Conservation (phyloP, 257 asterid species). For the Jasminum sambac region DNA sequence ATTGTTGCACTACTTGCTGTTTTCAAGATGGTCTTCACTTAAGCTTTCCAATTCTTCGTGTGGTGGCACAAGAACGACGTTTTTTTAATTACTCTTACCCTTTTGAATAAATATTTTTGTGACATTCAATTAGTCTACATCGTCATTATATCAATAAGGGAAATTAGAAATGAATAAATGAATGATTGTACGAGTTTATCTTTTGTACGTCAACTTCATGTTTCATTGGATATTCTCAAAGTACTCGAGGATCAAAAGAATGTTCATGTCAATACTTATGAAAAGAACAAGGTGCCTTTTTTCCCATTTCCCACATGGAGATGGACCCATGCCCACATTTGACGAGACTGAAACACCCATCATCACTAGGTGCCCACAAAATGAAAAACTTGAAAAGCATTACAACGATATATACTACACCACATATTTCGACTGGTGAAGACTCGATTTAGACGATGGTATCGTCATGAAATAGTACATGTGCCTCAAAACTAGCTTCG, state of each 20-base stretch:
- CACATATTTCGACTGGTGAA: background rate
- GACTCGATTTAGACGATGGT: constrained; percentile 2
- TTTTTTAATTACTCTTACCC: too few relatives aligned
- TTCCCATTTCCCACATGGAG: constrained; percentile 36
- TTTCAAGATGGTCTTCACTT: constrained; percentile 14
- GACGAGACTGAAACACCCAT: constrained; percentile 27
- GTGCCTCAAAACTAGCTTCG: too few relatives aligned
- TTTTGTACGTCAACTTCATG: too few relatives aligned
- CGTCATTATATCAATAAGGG: background rate
- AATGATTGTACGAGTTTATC: background rate
- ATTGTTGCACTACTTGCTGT: constrained; percentile 21
- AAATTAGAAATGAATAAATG: background rate
- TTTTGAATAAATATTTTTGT: too few relatives aligned
- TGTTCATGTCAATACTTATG: too few relatives aligned
- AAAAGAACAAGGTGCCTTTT: constrained; percentile 26
- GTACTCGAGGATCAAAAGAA: too few relatives aligned
- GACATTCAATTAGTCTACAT: too few relatives aligned
- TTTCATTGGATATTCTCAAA: too few relatives aligned
- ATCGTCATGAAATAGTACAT: background rate
- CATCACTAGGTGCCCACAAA: constrained; percentile 24
- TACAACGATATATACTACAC: background rate
- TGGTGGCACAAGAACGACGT: background rate
- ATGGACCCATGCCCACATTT: constrained; percentile 29
- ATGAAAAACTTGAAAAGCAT: background rate
- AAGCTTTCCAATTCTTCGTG: background rate